Evolutionary conservation across 257 asterid genomes (phyloP).

Genomic region (Verbascum thapsus): DNA sequence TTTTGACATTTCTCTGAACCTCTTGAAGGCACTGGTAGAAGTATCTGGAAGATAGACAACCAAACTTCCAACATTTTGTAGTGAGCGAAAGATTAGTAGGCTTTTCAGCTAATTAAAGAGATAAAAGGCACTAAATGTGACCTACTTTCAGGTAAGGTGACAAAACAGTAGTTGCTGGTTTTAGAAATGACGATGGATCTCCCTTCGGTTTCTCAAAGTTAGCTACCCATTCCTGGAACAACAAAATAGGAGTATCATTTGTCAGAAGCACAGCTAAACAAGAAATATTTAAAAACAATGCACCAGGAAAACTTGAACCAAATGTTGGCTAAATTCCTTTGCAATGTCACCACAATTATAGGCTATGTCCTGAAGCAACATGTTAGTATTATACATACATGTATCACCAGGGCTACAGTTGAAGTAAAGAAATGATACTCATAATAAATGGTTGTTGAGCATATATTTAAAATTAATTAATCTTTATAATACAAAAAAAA

Average conservation of each 20-base stretch:
- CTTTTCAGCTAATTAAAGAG: constrained; percentile 16
- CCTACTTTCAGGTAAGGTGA: constrained; percentile 94
- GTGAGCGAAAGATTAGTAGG: constrained; percentile 37
- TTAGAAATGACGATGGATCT: constrained; percentile 82
- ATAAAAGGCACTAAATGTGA: constrained; percentile 2
- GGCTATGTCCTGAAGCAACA: not conserved
- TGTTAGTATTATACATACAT: not conserved
- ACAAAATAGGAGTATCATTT: constrained; percentile 23
- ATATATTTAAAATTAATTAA: constrained; percentile 1
- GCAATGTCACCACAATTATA: not conserved
- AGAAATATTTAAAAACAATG: constrained; percentile 16
- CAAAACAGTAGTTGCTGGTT: constrained; percentile 90
- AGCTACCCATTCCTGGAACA: constrained; percentile 82
- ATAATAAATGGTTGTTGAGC: not conserved
- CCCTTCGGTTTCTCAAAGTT: constrained; percentile 98
- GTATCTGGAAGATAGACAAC: constrained; percentile 93
- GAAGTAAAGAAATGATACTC: not conserved
- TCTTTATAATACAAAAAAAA: not conserved
- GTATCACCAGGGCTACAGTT: not conserved
- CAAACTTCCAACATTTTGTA: constrained; percentile 74
- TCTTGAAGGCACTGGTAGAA: constrained; percentile 90
- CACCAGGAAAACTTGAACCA: constrained; percentile 7
- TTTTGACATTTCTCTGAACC: constrained; percentile 60
- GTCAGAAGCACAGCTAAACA: not conserved
- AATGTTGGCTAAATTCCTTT: not conserved